Base-by-base conservation (phyloP, 2,329 filamentous ascomycete species). In the Bertia moriformis region DNA sequence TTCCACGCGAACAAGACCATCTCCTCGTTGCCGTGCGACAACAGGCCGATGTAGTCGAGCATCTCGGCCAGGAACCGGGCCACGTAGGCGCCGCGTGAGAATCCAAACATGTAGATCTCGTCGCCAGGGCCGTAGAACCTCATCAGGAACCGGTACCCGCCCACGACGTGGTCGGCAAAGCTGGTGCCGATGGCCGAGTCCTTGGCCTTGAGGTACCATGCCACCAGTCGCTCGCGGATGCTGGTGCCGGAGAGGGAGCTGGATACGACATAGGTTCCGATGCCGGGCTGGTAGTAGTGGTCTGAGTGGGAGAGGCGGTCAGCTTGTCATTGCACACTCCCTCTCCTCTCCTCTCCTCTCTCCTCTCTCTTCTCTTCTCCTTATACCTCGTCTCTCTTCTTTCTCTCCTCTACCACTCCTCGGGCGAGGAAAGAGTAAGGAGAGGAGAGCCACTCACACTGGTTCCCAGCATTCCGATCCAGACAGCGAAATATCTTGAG, bases 1-100 rank as follows among this genome's bases (percentile, higher is more conserved):
- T 83, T 87, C 83, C 84, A 91, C 1, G 83, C 84, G 52, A 93
- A 93, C 3, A 71, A 67, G 39, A 85, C 76, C 76, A 91, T 80
- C 47, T 91, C 85, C 51, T 93, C 83, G 48, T 93, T 93, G 10
- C 85, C 84, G 39, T 83, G 78, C 12, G 78, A 80, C 13, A 93
- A 65, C 0, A 93, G 65, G 1, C 86, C 85, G 40, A 91, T 77
- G 47, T 83, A 78, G 49, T 91, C 83, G 4, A 91, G 67, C 84
- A 89, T 89, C 51, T 91, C 83, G 0, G 84, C 83, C 1, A 86
- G 59, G 49, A 85, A 85, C 2, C 80, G 72, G 0, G 80, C 81
- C 33, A 82, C 80, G 49, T 85, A 85, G 1, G 79, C 70, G 14
- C 81, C 81, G 15, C 81, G 71, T 33, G 73, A 80, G 58, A 85